phyloP scores from a whole-genome alignment of 192 early-diverging fungal species.

The Podila epicladia region DNA sequence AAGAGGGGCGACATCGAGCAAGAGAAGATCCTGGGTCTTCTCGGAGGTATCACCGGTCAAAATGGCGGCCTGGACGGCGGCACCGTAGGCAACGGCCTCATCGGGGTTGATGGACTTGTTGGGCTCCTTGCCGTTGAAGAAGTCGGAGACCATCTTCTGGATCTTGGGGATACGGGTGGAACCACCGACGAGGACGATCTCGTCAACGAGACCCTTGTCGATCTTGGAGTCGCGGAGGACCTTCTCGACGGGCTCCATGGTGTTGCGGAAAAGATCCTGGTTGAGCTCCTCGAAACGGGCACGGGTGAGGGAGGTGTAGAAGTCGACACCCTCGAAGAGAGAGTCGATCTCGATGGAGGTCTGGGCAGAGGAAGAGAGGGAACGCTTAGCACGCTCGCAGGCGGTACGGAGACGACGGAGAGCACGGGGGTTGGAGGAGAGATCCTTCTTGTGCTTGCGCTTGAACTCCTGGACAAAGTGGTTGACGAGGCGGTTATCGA shows the following conservation, averaged over 20 bases:
- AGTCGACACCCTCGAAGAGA: slow-evolving; percentile 97
- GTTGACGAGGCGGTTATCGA: slow-evolving; percentile 98
- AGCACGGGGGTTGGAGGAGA: slow-evolving; percentile 88
- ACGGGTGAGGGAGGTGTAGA: slow-evolving; percentile 98
- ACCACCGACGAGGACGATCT: slow-evolving; percentile 98
- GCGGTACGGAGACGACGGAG: slow-evolving; percentile 97
- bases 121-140: slow-evolving; percentile 99
- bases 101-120: slow-evolving; percentile 99
- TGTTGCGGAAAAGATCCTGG: slow-evolving; percentile 95
- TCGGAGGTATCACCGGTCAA: slow-evolving; percentile 96
- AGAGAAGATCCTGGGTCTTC: slow-evolving; percentile 94
- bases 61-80: slow-evolving; percentile 98
- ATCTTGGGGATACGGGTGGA: slow-evolving; percentile 99
- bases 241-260: slow-evolving; percentile 96
- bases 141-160: slow-evolving; percentile 97
- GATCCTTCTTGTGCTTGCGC: slow-evolving; percentile 98
- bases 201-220: slow-evolving; percentile 89
- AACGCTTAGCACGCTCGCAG: slow-evolving; percentile 97
- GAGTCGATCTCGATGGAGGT: slow-evolving; percentile 97
- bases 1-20: slow-evolving; percentile 96
- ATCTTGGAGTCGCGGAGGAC: slow-evolving; percentile 96
- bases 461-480: slow-evolving; percentile 97
- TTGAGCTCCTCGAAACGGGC: slow-evolving; percentile 99
- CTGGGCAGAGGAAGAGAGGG: slow-evolving; percentile 93
- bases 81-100: slow-evolving; percentile 99